phyloP scores from a whole-genome alignment of 495 filamentous ascomycete species.

The Neurospora sp. region DNA sequence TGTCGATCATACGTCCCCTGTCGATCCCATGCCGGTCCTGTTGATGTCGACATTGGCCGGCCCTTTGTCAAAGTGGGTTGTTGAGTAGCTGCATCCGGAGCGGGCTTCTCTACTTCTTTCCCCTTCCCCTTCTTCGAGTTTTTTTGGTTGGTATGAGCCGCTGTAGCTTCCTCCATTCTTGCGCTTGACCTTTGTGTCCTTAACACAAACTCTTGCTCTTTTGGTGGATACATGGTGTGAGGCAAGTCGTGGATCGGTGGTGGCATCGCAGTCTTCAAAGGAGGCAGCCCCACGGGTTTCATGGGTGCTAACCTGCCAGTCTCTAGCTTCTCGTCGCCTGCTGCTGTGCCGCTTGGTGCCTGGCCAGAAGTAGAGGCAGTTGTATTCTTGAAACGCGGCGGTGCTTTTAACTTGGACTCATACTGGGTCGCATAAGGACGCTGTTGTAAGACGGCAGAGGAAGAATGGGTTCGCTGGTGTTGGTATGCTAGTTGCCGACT shows the following conservation, averaged over 20 bases:
- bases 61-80: background rate
- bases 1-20: constrained; percentile 7
- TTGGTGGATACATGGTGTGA: constrained; percentile 14
- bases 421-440: constrained; percentile 1
- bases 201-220: constrained; percentile 16
- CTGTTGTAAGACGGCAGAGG: constrained; percentile 6
- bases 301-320: background rate
- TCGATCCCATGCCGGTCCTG: constrained; percentile 2
- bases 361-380: constrained; percentile 1
- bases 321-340: background rate
- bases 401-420: constrained; percentile 8
- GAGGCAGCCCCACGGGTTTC: background rate
- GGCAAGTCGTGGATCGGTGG: constrained; percentile 5
- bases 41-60: background rate
- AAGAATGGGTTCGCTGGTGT: constrained; percentile 10
- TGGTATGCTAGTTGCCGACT: background rate
- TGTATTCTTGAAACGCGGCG: constrained; percentile 3
- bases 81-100: background rate
- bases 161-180: constrained; percentile 9
- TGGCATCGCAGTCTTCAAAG: background rate
- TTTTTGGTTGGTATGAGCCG: background rate
- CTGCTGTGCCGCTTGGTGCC: constrained; percentile 1
- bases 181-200: constrained; percentile 16
- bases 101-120: background rate
- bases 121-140: background rate